These are phyloP conservation scores for Trematosphaeria pertusa DNA, from an alignment of 2,329 filamentous ascomycete genomes.

Conservation along the genomic window DNA sequence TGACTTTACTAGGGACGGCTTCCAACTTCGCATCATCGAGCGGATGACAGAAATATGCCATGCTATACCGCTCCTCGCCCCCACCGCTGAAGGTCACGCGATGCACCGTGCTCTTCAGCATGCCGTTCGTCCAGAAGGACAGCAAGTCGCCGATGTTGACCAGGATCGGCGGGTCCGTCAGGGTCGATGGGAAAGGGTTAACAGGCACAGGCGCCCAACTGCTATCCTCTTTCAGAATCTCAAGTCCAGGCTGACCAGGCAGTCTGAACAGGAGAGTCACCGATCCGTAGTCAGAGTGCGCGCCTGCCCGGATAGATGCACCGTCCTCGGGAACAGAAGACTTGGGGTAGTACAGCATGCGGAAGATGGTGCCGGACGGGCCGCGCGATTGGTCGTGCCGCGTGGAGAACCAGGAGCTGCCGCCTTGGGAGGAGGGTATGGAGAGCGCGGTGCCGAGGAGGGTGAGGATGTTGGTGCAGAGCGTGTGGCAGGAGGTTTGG, in stretches of 20 bases:
- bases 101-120: conserved; percentile 88
- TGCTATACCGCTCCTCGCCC: conserved; percentile 61
- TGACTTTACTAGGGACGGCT: conserved; percentile 61
- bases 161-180: conserved; percentile 55
- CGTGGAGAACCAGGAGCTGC: conserved; percentile 63
- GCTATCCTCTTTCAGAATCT: conserved; percentile 71
- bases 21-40: conserved; percentile 62
- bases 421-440: conserved; percentile 46
- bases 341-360: conserved; percentile 61
- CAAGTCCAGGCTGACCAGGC: conserved; percentile 82
- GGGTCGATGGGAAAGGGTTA: conserved; percentile 64
- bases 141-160: conserved; percentile 77
- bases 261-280: conserved; percentile 82
- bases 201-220: conserved; percentile 54
- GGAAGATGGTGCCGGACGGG: conserved; percentile 59
- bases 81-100: conserved; percentile 75
- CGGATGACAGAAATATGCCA: conserved; percentile 70
- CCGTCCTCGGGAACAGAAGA: conserved; percentile 10
- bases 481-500: conserved; percentile 70
- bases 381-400: conserved; percentile 63
- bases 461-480: conserved; percentile 75
- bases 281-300: conserved; percentile 85
- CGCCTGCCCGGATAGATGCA: conserved; percentile 80
- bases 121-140: conserved; percentile 88
- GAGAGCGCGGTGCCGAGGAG: conserved; percentile 81